Evolutionary conservation across 768 basidiomycete genomes (phyloP).

Genomic region (Tylopilus felleus): DNA sequence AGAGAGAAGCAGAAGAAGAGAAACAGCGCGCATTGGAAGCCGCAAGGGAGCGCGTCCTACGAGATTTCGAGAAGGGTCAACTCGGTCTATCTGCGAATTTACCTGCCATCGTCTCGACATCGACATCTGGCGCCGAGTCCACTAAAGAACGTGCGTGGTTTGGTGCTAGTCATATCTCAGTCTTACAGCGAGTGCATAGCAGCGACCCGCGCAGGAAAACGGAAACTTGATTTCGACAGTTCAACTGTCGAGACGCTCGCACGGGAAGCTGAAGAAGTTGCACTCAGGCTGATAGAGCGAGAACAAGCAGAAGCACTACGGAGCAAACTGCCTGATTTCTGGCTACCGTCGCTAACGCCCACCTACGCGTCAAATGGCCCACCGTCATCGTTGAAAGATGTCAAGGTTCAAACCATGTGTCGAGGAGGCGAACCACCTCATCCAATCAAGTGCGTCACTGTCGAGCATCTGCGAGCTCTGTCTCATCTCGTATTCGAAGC

Average conservation of each 20-base stretch:
- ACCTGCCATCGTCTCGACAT: constrained; percentile 35
- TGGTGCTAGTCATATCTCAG: neutral
- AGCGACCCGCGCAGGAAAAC: constrained; percentile 64
- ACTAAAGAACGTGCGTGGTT: constrained; percentile 35
- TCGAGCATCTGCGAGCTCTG: neutral
- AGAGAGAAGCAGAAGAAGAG: constrained; percentile 79
- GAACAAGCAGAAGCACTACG: constrained; percentile 85
- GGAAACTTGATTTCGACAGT: constrained; percentile 82
- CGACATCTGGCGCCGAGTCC: constrained; percentile 37
- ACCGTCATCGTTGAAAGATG: constrained; percentile 66
- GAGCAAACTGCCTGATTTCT: constrained; percentile 92
- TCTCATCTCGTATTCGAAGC: constrained; percentile 37
- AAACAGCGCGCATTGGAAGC: constrained; percentile 60
- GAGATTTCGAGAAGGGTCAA: constrained; percentile 87
- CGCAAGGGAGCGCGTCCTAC: constrained; percentile 84
- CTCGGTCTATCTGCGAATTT: constrained; percentile 56
- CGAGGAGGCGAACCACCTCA: constrained; percentile 78
- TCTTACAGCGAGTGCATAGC: constrained; percentile 5
- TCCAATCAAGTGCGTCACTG: constrained; percentile 57
- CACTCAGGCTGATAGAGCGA: constrained; percentile 73
- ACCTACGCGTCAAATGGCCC: constrained; percentile 62
- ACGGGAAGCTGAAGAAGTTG: constrained; percentile 84
- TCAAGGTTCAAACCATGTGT: constrained; percentile 88
- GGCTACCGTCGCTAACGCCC: constrained; percentile 92
- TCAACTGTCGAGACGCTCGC: constrained; percentile 67